A percentile compares a stretch with the other conserved stretches of the same genome.
phyloP scores from a whole-genome alignment of 495 filamentous ascomycete genomes.

The Trichoderma virens region DNA sequence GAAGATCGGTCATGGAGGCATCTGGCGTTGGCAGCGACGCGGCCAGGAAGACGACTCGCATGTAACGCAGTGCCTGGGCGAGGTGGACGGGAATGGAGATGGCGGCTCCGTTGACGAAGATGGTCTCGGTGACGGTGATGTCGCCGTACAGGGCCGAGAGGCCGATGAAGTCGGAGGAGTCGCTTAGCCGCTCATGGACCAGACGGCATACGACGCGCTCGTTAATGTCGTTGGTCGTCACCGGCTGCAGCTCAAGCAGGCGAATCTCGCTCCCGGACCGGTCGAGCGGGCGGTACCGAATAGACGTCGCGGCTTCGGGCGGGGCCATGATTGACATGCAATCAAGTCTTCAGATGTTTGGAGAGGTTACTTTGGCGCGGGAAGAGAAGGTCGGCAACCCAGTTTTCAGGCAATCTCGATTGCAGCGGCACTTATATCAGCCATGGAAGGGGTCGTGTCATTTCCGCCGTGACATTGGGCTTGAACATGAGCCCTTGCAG shows the following conservation, averaged over 20 bases:
- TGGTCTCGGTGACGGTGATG: constrained; percentile 11
- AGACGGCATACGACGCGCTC: constrained; percentile 12
- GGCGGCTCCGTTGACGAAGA: constrained; percentile 5
- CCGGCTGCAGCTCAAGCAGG: constrained; percentile 12
- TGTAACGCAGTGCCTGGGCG: constrained; percentile 10
- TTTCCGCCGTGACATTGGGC: constrained; percentile 1
- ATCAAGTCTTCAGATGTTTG: not conserved
- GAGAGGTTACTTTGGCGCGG: not conserved
- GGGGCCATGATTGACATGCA: constrained; percentile 10
- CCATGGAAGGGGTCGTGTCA: constrained; percentile 3
- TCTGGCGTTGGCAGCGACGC: not conserved
- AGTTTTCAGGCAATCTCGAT: not conserved
- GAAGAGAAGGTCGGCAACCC: not conserved
- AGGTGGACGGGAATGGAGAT: constrained; percentile 5
- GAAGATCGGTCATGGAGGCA: not conserved
- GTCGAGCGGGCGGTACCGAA: constrained; percentile 11
- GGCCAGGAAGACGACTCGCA: constrained; percentile 9
- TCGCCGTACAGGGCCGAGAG: constrained; percentile 12
- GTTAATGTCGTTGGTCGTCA: constrained; percentile 8
- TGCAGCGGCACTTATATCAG: constrained; percentile 4
- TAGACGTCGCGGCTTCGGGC: not conserved
- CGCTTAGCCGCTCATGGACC: constrained; percentile 10
- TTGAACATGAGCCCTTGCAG: not conserved
- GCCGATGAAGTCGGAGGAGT: constrained; percentile 11
- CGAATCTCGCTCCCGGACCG: constrained; percentile 10